Base-by-base conservation (phyloP, 2,329 filamentous ascomycete genomes). In the Torrubiella hemipterigena region DNA sequence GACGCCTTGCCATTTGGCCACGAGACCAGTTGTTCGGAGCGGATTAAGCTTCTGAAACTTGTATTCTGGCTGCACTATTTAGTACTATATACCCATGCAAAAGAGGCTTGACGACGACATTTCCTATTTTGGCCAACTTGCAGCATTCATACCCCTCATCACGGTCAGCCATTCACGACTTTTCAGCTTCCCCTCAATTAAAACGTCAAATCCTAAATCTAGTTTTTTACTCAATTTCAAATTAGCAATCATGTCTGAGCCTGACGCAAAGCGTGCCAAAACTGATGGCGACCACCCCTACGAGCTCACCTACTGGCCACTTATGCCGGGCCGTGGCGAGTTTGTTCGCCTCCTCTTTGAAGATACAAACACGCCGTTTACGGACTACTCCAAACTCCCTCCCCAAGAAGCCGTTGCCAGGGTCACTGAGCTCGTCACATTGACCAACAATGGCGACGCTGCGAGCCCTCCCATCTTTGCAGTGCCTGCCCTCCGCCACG, bases 341-440 rank as follows among this genome's bases (percentile, higher is more conserved):
- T 73, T 74, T 50, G 58, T 86, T 47, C 80, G 82, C 15, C 68
- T 89, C 9, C 66, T 67, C 12, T 72, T 89, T 41, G 81, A 87
- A 56, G 79, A 80, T 31, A 65, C 73, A 14, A 67, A 67, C 13
- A 69, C 69, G 2, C 50, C 66, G 4, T 87, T 84, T 60, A 70
- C 54, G 16, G 81, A 87, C 56, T 59, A 36, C 18, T 38, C 50
- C 28, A 47, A 47, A 29, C 30, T 23, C 7, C 41, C 36, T 11
- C 48, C 42, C 5, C 46, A 68, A 18, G 55, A 64, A n/a, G 77
- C 69, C 33, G 56, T 70, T 27, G 43, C 60, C 2, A 42, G 56
- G 2, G 64, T 84, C 11, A 49, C 66, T 4, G 48, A 59, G 2
- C 54, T 61, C 37, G 65, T 71, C 35, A 59, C 57, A 35, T 40